Percentiles rank a stretch among this genome's conserved stretches.
These are phyloP conservation scores for Patellifolia procumbens DNA, from an alignment of 179 eudicot genomes.

Conservation along the genomic window DNA sequence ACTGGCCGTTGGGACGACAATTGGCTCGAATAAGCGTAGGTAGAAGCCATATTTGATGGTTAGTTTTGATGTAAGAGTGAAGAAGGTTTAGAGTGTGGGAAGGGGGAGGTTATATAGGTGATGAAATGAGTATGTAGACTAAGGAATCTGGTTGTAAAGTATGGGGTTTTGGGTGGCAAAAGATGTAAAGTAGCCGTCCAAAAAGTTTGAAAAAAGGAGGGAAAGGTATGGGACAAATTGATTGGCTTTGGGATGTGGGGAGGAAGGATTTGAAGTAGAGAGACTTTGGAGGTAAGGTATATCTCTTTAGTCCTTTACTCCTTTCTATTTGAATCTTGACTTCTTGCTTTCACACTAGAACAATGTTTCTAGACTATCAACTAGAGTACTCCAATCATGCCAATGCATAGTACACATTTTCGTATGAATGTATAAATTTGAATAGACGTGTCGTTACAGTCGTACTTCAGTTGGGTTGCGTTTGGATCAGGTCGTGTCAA, in stretches of 20 bases:
- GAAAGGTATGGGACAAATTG: slow-evolving; percentile 22
- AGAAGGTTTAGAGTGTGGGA: slow-evolving; percentile 1
- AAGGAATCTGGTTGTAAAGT: slow-evolving; percentile 59
- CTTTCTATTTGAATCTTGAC: slow-evolving; percentile 8
- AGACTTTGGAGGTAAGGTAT: slow-evolving; percentile 32
- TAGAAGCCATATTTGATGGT: slow-evolving; percentile 36
- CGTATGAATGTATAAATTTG: no score
- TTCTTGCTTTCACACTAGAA: slow-evolving; percentile 27
- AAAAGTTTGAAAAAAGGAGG: slow-evolving; percentile 39
- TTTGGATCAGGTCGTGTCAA: no score
- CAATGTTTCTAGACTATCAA: no score
- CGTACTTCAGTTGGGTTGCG: no score
- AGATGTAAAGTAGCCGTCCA: slow-evolving; percentile 57
- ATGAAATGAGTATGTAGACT: slow-evolving; percentile 23
- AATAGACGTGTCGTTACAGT: no score
- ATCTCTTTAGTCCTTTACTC: slow-evolving; percentile 5
- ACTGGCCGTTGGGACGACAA: slow-evolving; percentile 61
- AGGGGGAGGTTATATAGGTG: slow-evolving; percentile 33
- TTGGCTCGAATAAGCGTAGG: slow-evolving; percentile 30
- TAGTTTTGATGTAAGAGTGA: not conserved
- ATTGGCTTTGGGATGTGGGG: slow-evolving; percentile 22
- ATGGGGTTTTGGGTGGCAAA: slow-evolving; percentile 27
- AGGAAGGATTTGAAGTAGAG: slow-evolving; percentile 17
- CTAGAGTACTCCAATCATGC: no score
- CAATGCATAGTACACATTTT: no score